These are phyloP conservation scores for Pseudogymnoascus sp. DNA, from an alignment of 2,329 filamentous ascomycete species.

Conservation along the genomic window DNA sequence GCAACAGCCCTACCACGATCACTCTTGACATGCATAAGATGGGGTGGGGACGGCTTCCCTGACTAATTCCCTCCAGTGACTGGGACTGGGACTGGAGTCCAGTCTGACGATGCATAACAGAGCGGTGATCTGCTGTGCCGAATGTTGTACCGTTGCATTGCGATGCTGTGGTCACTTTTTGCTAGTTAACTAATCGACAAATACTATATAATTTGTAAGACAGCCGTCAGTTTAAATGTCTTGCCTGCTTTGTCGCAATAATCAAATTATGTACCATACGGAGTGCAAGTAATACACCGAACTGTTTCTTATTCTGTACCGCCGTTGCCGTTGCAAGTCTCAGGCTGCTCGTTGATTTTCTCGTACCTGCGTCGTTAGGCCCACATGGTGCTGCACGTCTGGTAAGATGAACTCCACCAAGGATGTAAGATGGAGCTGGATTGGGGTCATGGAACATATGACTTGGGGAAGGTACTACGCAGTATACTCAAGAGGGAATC, in stretches of 20 bases:
- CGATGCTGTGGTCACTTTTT: not conserved
- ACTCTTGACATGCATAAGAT: conserved; percentile 5
- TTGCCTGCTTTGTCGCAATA: not conserved
- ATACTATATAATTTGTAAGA: not conserved
- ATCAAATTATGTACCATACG: not conserved
- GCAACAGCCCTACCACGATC: conserved; percentile 8
- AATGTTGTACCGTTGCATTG: not conserved
- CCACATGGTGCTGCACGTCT: conserved; percentile 6
- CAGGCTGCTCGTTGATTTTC: not conserved
- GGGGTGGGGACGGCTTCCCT: conserved; percentile 1
- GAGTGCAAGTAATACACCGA: not conserved
- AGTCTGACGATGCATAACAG: not conserved
- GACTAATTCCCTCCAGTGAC: not conserved
- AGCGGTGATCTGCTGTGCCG: not conserved
- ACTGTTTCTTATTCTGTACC: not conserved
- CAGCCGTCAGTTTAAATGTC: not conserved
- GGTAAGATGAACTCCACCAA: conserved; percentile 6
- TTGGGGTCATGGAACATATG: conserved; percentile 5
- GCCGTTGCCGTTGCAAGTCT: not conserved
- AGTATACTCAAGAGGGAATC: not conserved
- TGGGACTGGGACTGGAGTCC: not conserved
- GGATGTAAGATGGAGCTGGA: conserved; percentile 2
- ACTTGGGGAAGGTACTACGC: not conserved
- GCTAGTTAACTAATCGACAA: not conserved
- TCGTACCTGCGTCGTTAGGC: conserved; percentile 4